Conservation (phyloP, 371 early-diverging fungal genomes). For the Sporodiniella umbellata region DNA sequence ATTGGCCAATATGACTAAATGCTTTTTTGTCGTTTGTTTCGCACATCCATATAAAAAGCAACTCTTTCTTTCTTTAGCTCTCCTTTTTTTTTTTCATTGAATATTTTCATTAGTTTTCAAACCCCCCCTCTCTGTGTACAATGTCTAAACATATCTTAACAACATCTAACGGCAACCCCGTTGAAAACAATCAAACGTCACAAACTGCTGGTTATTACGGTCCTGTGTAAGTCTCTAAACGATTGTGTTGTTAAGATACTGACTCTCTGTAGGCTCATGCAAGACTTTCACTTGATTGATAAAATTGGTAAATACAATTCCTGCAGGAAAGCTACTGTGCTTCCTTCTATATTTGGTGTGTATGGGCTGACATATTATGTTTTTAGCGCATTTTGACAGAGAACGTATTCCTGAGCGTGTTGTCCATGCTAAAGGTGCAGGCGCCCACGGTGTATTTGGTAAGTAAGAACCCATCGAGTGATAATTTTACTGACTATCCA, state of each 20-base stretch:
- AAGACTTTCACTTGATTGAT: slow-evolving; percentile 78
- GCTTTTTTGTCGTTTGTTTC: no score
- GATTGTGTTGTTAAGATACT: not conserved
- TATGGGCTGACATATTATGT: slow-evolving; percentile 8
- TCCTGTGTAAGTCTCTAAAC: slow-evolving; percentile 27
- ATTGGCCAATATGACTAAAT: no score
- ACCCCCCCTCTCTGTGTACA: slow-evolving; percentile 4
- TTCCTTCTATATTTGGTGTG: slow-evolving; percentile 6
- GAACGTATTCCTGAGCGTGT: slow-evolving; percentile 67
- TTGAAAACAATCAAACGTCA: slow-evolving; percentile 68
- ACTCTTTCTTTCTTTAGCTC: no score
- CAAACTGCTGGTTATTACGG: slow-evolving; percentile 58
- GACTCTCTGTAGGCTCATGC: slow-evolving; percentile 35
- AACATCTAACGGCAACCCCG: slow-evolving; percentile 63
- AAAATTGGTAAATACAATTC: slow-evolving; percentile 46
- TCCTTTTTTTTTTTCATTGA: no score
- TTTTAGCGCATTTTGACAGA: slow-evolving; percentile 73
- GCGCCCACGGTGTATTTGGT: slow-evolving; percentile 71
- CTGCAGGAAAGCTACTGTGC: not conserved
- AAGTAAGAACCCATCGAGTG: not conserved
- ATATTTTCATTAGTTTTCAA: no score
- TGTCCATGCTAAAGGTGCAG: slow-evolving; percentile 50
- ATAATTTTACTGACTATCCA: slow-evolving; percentile 12
- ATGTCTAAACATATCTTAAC: slow-evolving; percentile 34
- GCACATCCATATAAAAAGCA: no score